A percentile compares a stretch with the other conserved stretches of the same genome.
These are phyloP conservation scores for Aureobasidium sp. DNA, from an alignment of 2,329 filamentous ascomycete species.

Conservation along the genomic window DNA sequence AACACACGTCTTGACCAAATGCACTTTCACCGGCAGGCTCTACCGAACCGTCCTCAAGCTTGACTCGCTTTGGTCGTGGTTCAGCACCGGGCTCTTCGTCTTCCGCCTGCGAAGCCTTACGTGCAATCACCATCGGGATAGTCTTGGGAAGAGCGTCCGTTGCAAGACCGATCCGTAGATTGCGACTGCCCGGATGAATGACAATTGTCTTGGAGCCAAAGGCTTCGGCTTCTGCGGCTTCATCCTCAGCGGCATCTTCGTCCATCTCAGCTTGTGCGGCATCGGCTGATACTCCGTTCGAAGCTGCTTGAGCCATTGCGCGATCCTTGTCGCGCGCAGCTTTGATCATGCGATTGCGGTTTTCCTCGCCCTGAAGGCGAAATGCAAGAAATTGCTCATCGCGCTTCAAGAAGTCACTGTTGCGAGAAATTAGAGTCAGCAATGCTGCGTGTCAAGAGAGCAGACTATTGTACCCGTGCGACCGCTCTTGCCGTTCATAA, in stretches of 20 bases:
- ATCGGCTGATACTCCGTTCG: constrained; percentile 55
- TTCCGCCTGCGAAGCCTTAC: constrained; percentile 70
- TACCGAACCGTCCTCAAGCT: constrained; percentile 53
- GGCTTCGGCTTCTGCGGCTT: constrained; percentile 50
- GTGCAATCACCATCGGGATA: constrained; percentile 85
- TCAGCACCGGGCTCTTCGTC: constrained; percentile 75
- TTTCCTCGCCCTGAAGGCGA: constrained; percentile 80
- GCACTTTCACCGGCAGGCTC: constrained; percentile 59
- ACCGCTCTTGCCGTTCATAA: constrained; percentile 15
- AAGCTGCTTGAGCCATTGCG: constrained; percentile 67
- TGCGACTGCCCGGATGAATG: constrained; percentile 92
- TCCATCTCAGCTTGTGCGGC: constrained; percentile 33
- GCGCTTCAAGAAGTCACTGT: constrained; percentile 91
- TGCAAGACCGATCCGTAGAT: constrained; percentile 88
- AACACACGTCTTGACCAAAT: constrained; percentile 71
- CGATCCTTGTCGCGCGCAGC: constrained; percentile 82
- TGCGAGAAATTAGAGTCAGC: constrained; percentile 13
- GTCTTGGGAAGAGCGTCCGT: constrained; percentile 93
- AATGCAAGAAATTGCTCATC: constrained; percentile 93
- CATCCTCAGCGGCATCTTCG: constrained; percentile 50
- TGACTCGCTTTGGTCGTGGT: constrained; percentile 63
- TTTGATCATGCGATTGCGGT: constrained; percentile 74
- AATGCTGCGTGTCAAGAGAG: neutral
- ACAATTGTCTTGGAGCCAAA: constrained; percentile 88
- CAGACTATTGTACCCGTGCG: constrained; percentile 9